Evolutionary conservation across 148 eudicot genomes (phyloP), one percentile per base, ranked within the genome.

Genomic region (Spergularia bocconei): DNA sequence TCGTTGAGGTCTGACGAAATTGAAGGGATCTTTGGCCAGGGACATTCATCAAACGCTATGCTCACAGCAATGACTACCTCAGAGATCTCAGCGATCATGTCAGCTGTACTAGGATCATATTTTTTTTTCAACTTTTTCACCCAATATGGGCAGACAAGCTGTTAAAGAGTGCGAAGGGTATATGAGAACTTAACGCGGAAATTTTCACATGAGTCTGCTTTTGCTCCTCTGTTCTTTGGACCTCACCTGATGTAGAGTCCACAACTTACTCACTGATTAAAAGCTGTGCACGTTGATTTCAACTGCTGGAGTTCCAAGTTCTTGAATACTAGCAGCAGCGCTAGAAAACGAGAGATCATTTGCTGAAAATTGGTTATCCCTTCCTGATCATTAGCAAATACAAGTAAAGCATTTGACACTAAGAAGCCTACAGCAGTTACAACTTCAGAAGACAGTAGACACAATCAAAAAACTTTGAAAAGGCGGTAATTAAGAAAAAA

Each of bases 41-140:
- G 94, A 53, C 97, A 94, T 69, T 88, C 85, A 75, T 90, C 94
- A 33, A 92, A 92, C 9, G 94, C 97, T 79, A 84, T 86, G 16
- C 97, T 90, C 38, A 92, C 97, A 83, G 90, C 90, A 73, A 82
- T 48, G 9, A 92, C 94, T 55, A 94, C 91, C 79, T 90, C 94
- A 60, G 94, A 85, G 44, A 92, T 90, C 70, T 87, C 81, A 68
- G 95, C 86, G 60, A 90, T 92, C 69, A 88, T 83, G 33, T 90
- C 87, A 11, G 91, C 97, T 23, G 97, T 88, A 65, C 94, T 88
- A 1, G 97, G 97, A 57, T 92, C 97, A 70, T 61, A 23, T 63
- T 29, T 29, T 1, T 92, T 85, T 19, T 83, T 82, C 77, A 92
- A 88, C 1, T 81, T 92, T 58, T 85, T 90, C 33, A 25, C 97